phyloP scores from a whole-genome alignment of 305 asterid species.

The Fraxinus ornus region DNA sequence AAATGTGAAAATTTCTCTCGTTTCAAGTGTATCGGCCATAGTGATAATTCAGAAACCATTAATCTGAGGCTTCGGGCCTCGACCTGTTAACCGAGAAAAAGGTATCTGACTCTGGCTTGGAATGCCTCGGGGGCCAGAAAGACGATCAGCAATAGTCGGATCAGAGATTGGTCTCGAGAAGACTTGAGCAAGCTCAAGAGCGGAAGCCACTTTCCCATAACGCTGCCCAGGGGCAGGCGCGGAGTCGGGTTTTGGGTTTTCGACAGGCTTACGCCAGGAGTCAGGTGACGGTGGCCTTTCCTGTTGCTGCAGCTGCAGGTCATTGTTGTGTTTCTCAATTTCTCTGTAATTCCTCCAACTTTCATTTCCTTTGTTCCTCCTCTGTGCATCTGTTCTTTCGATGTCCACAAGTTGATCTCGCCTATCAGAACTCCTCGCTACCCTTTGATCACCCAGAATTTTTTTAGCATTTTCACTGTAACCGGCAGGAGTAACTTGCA shows the following conservation, averaged over 20 bases:
- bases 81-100: conserved; percentile 74
- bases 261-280: conserved; percentile 87
- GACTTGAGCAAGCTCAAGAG: conserved; percentile 90
- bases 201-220: conserved; percentile 76
- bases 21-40: background rate
- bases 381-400: conserved; percentile 55
- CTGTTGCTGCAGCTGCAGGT: conserved; percentile 31
- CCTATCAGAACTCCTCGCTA: conserved; percentile 45
- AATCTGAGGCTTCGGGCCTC: conserved; percentile 76
- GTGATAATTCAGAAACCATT: conserved; percentile 59
- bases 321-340: conserved; percentile 47
- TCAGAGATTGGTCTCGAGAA: conserved; percentile 73
- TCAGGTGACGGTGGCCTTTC: conserved; percentile 88
- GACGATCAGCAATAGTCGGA: conserved; percentile 47
- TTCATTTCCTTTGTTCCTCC: conserved; percentile 61
- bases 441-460: conserved; percentile 40
- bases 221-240: conserved; percentile 43
- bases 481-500: conserved; percentile 36
- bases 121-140: conserved; percentile 54
- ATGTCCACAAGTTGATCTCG: conserved; percentile 55
- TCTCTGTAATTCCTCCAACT: conserved; percentile 56
- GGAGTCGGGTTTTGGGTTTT: conserved; percentile 42
- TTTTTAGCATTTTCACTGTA: conserved; percentile 46
- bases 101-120: conserved; percentile 61
- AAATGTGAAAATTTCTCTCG: background rate